Evolutionary conservation across 2,329 filamentous ascomycete genomes (phyloP).

Genomic region (Talaromyces sp.): DNA sequence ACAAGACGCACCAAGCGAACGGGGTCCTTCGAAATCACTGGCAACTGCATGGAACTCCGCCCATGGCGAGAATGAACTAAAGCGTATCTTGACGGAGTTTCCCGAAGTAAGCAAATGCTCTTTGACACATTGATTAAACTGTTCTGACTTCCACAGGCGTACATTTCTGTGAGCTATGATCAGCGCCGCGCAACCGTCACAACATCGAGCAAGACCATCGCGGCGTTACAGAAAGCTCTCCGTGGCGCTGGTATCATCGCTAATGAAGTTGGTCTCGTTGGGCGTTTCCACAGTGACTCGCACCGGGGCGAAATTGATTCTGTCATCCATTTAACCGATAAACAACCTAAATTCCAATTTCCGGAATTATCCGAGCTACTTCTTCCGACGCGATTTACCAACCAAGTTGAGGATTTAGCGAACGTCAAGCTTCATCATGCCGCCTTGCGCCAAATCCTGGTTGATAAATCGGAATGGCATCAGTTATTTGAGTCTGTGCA

Average conservation of each 20-base stretch:
- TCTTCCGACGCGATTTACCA: not conserved
- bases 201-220: constrained; percentile 18
- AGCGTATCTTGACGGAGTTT: constrained; percentile 20
- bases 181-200: constrained; percentile 37
- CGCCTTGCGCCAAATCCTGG: not conserved
- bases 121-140: not conserved
- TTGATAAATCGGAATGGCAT: not conserved
- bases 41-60: constrained; percentile 16
- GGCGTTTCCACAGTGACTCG: constrained; percentile 31
- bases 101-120: not conserved
- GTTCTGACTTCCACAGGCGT: constrained; percentile 26
- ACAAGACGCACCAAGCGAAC: constrained; percentile 22
- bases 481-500: not conserved
- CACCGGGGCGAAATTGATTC: not conserved
- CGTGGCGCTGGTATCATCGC: constrained; percentile 26
- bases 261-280: constrained; percentile 29
- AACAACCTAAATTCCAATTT: not conserved
- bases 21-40: constrained; percentile 25
- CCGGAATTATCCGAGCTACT: not conserved
- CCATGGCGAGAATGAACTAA: constrained; percentile 19
- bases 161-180: constrained; percentile 38
- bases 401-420: not conserved
- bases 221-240: constrained; percentile 24
- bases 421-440: not conserved
- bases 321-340: not conserved